Evolutionary conservation across 148 eudicot genomes (phyloP), one percentile per base, ranked within the genome.

Genomic region (Rhododendron molle): DNA sequence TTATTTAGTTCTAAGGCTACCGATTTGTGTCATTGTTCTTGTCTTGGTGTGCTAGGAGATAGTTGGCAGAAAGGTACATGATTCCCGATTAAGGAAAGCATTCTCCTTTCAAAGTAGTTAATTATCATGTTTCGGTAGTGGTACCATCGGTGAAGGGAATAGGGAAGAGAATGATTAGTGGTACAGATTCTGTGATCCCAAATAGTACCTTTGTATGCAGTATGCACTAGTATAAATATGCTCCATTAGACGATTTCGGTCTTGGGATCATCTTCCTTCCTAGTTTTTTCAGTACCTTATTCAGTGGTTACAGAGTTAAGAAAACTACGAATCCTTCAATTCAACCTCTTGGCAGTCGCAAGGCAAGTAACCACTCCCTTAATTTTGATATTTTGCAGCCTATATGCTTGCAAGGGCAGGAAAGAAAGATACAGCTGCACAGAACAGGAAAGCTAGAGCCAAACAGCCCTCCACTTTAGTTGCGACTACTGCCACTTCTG

Each of bases 381-480:
- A 21, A 23, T 3, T 84, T 23, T 77, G 58, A 69, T 32, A 54
- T 79, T 87, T 88, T 90, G 88, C 94, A 96, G 99, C 93, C 79
- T 94, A 94, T 84, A 87, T 96, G 78, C 94, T 94, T 90, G 87
- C 90, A 8, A 91, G 87, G 54, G 54, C 4, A 50, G 12, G 15
- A 13, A 12, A 50, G 54, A 50, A 50, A 50, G 54, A 50, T 50
- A 50, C 54, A 50, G 14, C 54, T 32, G 72, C 71, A 47, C 90
- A 89, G 84, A 85, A 85, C 26, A 89, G 47, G 44, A 88, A 86
- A 81, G 81, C 87, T 78, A 86, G 87, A 34, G 60, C 84, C 44
- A 86, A 90, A 81, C 84, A 56, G 85, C 83, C 83, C 71, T 43
- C 92, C 56, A 76, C 90, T 78, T 89, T 86, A 36, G 85, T 88